A percentile compares a stretch with the other conserved stretches of the same genome.
Evolutionary conservation across 2,329 filamentous ascomycete genomes (phyloP).

Genomic region (Colletotrichum tropicale): DNA sequence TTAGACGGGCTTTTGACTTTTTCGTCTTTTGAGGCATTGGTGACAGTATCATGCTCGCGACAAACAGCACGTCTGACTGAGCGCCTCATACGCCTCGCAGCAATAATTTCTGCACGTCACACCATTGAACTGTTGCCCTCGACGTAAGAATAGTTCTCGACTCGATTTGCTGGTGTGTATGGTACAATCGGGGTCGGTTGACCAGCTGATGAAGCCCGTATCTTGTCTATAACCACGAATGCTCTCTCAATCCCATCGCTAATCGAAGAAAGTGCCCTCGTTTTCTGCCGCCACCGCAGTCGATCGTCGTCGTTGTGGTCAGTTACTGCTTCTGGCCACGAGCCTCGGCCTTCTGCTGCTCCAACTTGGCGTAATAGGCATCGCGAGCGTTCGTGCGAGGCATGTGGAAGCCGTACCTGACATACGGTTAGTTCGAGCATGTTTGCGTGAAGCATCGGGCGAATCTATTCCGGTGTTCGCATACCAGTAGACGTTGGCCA

Average conservation of each 20-base stretch:
- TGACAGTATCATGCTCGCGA: neutral
- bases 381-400: slow-evolving; percentile 64
- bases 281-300: neutral
- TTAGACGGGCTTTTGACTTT: neutral
- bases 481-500: slow-evolving; percentile 65
- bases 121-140: neutral
- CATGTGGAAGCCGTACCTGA: slow-evolving; percentile 67
- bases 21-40: neutral
- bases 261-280: neutral
- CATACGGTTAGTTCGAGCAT: neutral
- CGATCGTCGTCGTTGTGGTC: neutral
- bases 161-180: slow-evolving; percentile 20
- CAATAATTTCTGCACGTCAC: neutral
- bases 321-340: slow-evolving; percentile 30
- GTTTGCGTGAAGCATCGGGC: neutral
- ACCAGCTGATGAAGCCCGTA: slow-evolving; percentile 14
- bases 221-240: slow-evolving; percentile 13
- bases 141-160: neutral
- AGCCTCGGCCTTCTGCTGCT: slow-evolving; percentile 55
- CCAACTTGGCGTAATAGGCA: slow-evolving; percentile 62
- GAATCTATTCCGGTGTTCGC: slow-evolving; percentile 23
- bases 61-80: neutral
- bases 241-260: slow-evolving; percentile 4
- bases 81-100: neutral
- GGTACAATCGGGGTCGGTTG: slow-evolving; percentile 18